Evolutionary conservation across 2,329 filamentous ascomycete genomes (phyloP), one percentile per base, ranked within the genome.

Genomic region (Penicillium sp.): DNA sequence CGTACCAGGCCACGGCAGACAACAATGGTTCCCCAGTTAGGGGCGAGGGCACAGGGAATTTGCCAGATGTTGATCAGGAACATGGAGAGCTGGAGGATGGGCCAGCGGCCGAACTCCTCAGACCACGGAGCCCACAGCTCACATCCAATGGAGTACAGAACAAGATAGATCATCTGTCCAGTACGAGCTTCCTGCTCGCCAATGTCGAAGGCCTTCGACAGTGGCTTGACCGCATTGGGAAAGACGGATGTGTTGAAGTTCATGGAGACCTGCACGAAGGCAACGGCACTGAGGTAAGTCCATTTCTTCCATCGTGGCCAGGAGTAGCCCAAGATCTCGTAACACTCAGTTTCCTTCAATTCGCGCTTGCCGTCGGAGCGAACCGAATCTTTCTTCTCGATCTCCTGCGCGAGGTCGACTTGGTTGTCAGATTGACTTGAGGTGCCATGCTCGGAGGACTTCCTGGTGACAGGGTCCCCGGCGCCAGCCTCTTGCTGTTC

Each of bases 91-190:
- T 89, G 86, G 39, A 89, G 75, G 39, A 89, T 77, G 1, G 82
- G 82, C 74, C 81, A 85, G 38, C 87, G 79, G 13, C 87, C 87
- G 38, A 89, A 76, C 60, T 91, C 87, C 66, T 91, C 87, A 26
- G 80, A 85, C 85, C 86, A 90, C 0, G 87, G 87, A 0, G 87
- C 87, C 87, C 87, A 90, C 0, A 89, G 75, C 66, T 90, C 87
- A 62, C 87, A 90, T 9, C 87, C 87, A 61, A 91, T 87, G 26
- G 86, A 86, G 62, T 91, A 90, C 2, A 81, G 69, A 42, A 90
- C 76, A 18, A 90, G 70, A 68, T 89, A 91, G 54, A 87, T 78
- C 68, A 85, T 82, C 51, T 86, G 85, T 52, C 85, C 86, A 29
- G 79, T 76, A 40, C 85, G 78, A 1, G 82, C 85, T 6, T 78